These are phyloP conservation scores for Chrysoporthe austroafricana DNA, from an alignment of 2,329 filamentous ascomycete genomes.

Conservation along the genomic window DNA sequence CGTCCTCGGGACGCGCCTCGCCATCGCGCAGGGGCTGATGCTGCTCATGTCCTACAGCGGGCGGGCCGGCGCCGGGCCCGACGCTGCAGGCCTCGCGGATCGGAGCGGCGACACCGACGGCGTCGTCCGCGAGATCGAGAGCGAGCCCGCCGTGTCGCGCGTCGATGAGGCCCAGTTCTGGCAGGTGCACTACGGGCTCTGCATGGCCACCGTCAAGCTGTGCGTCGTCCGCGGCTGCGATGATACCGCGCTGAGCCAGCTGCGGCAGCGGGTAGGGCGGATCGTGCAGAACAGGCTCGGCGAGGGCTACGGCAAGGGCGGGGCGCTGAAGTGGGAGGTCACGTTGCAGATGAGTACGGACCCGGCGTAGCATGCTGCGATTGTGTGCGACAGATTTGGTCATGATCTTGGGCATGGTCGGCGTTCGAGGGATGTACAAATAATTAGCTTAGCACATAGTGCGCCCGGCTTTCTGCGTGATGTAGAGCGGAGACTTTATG, in stretches of 20 bases:
- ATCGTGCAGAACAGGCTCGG: slow-evolving; percentile 85
- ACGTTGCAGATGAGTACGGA: slow-evolving; percentile 73
- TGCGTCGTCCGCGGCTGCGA: slow-evolving; percentile 67
- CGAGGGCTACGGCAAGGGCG: slow-evolving; percentile 81
- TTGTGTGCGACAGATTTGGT: slow-evolving; percentile 1
- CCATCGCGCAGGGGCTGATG: slow-evolving; percentile 87
- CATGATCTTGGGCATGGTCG: background rate
- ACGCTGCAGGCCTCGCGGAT: slow-evolving; percentile 34
- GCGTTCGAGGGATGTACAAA: background rate
- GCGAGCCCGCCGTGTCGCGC: slow-evolving; percentile 73
- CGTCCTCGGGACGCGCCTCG: slow-evolving; percentile 78
- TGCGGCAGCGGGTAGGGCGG: slow-evolving; percentile 76
- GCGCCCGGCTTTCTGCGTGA: background rate
- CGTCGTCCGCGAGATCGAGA: slow-evolving; percentile 83
- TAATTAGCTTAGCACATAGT: background rate
- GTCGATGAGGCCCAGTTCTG: slow-evolving; percentile 95
- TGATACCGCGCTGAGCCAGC: slow-evolving; percentile 70
- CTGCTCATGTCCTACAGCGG: slow-evolving; percentile 86
- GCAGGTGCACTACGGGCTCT: slow-evolving; percentile 97
- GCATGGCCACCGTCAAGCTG: slow-evolving; percentile 92
- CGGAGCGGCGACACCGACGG: slow-evolving; percentile 55
- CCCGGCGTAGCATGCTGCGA: slow-evolving; percentile 25
- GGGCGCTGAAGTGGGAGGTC: slow-evolving; percentile 88
- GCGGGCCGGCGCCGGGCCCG: slow-evolving; percentile 30
- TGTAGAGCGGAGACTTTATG: background rate